A percentile compares a stretch with the other conserved stretches of the same genome.
phyloP scores from a whole-genome alignment of 1,284 basidiomycete species.

The Sporisorium iseilematis-ciliati region DNA sequence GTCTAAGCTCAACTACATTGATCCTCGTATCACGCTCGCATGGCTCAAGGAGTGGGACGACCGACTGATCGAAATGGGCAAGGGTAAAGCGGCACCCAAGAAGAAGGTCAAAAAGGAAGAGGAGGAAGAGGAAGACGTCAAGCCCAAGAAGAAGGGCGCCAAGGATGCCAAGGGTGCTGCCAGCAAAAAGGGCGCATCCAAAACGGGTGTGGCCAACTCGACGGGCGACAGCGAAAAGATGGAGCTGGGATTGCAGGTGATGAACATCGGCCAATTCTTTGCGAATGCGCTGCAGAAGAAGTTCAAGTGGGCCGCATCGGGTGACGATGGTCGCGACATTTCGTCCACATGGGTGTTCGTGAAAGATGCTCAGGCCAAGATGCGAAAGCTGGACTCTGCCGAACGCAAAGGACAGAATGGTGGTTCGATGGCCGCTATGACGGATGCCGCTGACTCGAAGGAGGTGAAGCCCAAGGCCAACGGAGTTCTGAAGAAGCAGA shows the following conservation, averaged over 20 bases:
- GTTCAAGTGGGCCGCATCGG: constrained; percentile 65
- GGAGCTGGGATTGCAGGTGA: constrained; percentile 63
- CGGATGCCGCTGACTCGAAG: constrained; percentile 34
- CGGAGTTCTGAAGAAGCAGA: constrained; percentile 38
- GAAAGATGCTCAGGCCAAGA: constrained; percentile 60
- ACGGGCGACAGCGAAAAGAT: constrained; percentile 65
- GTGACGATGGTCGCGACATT: constrained; percentile 57
- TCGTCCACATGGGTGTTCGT: constrained; percentile 63
- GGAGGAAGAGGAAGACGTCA: constrained; percentile 49
- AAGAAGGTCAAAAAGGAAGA: constrained; percentile 60
- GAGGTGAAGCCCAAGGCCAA: constrained; percentile 31
- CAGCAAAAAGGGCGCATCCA: constrained; percentile 37
- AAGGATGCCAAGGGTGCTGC: constrained; percentile 12
- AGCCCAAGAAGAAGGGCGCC: constrained; percentile 34
- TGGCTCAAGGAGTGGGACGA: constrained; percentile 69
- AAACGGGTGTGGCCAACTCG: constrained; percentile 46
- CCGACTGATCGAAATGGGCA: constrained; percentile 44
- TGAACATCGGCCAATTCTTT: constrained; percentile 66
- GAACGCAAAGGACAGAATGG: constrained; percentile 46
- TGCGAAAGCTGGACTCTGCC: constrained; percentile 59
- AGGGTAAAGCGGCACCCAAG: constrained; percentile 34
- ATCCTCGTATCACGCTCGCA: constrained; percentile 67
- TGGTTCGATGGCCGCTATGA: constrained; percentile 50
- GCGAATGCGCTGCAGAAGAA: constrained; percentile 69
- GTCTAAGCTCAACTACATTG: constrained; percentile 70